Base-by-base conservation (phyloP, 1,284 basidiomycete species). In the Entoloma clypeatum region DNA sequence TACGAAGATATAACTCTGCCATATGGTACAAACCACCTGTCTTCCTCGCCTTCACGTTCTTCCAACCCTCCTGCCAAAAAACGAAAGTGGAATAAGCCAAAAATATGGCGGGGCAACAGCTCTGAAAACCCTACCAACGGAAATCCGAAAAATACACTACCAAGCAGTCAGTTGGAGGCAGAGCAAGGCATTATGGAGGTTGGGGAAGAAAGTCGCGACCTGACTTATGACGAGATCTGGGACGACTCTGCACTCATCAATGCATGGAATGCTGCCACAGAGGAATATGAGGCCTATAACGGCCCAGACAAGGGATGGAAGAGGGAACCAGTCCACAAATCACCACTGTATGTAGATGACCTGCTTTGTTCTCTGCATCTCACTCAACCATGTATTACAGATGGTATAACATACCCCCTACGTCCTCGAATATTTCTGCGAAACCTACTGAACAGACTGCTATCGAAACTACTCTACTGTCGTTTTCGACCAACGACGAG, bases 191-290 rank as follows among this genome's bases (percentile, higher is more conserved):
- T 47, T 21, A 44, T 51, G 25, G 50, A 53, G 7, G 47, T 52
- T 39, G 58, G 50, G 1, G 71, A 74, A 32, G 72, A 79, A 53
- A 77, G 76, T 49, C 68, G 79, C 36, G 70, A 77, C 43, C 68
- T 88, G 42, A 79, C 79, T 4, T 72, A 81, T 27, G 74, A 79
- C 36, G 86, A 89, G 54, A 78, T 87, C 27, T 89, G 86, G 86
- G 86, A 90, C 51, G 86, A 90, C 56, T 82, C 83, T 28, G 85
- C 82, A 3, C 72, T 90, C 43, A 75, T 89, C 30, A 72, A 82
- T 39, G 86, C 86, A 16, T 89, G 86, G 86, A 74, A 88, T 57
- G 79, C 86, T 45, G 86, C 86, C 13, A 76, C 72, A 48, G 83
- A 84, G 43, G 86, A 89, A 56, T 89, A 88, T 49, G 72, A 83